A percentile compares a stretch with the other conserved stretches of the same genome.
These are phyloP conservation scores for Globisporangium lucens DNA, from an alignment of 352 stramenopile genomes.

Conservation along the genomic window DNA sequence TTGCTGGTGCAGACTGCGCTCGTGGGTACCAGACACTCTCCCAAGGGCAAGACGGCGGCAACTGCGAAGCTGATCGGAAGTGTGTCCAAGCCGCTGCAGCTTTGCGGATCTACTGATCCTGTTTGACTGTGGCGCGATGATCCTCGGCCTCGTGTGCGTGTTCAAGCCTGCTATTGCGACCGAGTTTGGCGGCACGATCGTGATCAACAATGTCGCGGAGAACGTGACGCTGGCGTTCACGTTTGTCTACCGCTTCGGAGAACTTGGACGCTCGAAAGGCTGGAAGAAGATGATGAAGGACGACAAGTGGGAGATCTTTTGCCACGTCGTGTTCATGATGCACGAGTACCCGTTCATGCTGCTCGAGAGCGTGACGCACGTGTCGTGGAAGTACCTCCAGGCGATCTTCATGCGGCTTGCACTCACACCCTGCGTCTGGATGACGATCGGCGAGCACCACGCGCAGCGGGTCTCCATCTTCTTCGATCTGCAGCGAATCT, in stretches of 20 bases:
- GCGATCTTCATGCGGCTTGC: constrained; percentile 31
- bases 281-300: constrained; percentile 20
- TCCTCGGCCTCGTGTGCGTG: constrained; percentile 21
- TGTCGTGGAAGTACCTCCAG: constrained; percentile 29
- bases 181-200: constrained; percentile 10
- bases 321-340: constrained; percentile 30
- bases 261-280: constrained; percentile 10
- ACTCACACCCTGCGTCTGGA: constrained; percentile 31
- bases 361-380: constrained; percentile 17
- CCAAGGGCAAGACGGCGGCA: background rate
- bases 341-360: constrained; percentile 39
- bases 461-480: constrained; percentile 7
- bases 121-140: constrained; percentile 17
- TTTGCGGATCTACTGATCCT: constrained; percentile 29
- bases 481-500: background rate
- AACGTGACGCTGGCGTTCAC: constrained; percentile 30
- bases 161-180: constrained; percentile 13
- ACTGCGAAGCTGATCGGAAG: background rate
- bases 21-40: background rate
- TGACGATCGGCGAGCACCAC: constrained; percentile 35
- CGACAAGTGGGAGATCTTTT: constrained; percentile 28
- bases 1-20: constrained; percentile 29
- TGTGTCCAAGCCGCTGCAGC: constrained; percentile 11
- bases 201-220: constrained; percentile 26
- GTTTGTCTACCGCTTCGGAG: constrained; percentile 30